Evolutionary conservation across 1,284 basidiomycete genomes (phyloP).

Genomic region (Gymnopus androsaceus): DNA sequence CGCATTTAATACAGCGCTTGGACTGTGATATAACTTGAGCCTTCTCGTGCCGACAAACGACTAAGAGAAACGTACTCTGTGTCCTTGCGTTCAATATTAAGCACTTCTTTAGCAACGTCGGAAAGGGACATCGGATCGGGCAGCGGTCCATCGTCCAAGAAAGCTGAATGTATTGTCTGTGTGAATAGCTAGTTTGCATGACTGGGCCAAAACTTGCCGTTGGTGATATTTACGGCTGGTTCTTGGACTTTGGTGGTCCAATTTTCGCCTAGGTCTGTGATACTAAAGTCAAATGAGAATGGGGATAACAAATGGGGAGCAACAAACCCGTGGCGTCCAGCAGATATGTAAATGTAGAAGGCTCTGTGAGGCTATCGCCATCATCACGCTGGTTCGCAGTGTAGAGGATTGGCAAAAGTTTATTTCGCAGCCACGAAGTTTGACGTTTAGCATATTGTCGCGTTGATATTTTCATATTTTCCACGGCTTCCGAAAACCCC

Average conservation of each 20-base stretch:
- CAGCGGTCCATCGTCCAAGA: constrained; percentile 54
- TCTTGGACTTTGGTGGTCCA: constrained; percentile 62
- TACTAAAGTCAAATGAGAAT: constrained; percentile 17
- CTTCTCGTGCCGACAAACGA: constrained; percentile 8
- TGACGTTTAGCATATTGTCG: constrained; percentile 92
- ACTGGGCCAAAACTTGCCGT: constrained; percentile 39
- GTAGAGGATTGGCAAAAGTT: constrained; percentile 78
- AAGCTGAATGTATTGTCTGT: constrained; percentile 49
- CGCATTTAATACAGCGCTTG: constrained; percentile 55
- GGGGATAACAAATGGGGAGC: not conserved
- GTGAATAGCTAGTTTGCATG: not conserved
- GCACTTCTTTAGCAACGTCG: constrained; percentile 51
- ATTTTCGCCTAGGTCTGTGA: constrained; percentile 49
- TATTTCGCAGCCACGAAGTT: constrained; percentile 90
- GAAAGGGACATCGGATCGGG: constrained; percentile 65
- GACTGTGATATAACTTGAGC: too few species aligned
- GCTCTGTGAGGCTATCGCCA: constrained; percentile 27
- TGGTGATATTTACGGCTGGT: constrained; percentile 51
- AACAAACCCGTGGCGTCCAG: constrained; percentile 76
- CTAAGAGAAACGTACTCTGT: constrained; percentile 44
- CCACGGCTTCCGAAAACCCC: constrained; percentile 62
- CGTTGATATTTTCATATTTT: constrained; percentile 86
- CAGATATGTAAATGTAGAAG: constrained; percentile 49
- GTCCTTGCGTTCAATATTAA: constrained; percentile 45
- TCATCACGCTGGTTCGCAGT: constrained; percentile 45